Percentiles rank a stretch among this genome's conserved stretches.
Conservation (phyloP, 805 yeast genomes). For the Wickerhamiella cacticola region DNA sequence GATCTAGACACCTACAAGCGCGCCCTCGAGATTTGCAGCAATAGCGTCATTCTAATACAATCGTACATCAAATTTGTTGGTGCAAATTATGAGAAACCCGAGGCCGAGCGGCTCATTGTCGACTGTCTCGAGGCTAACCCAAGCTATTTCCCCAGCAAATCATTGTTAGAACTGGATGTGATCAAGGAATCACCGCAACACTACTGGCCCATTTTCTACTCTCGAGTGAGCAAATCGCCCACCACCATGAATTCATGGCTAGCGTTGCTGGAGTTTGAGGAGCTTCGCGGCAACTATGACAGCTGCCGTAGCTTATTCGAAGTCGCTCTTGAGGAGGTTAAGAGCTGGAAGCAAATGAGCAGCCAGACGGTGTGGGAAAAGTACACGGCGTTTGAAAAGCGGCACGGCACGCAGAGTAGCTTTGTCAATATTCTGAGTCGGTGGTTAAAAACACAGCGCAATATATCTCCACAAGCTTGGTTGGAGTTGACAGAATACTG, state of each 20-base stretch:
- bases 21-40: neutral
- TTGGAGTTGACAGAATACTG: slow-evolving; percentile 36
- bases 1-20: neutral
- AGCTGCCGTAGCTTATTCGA: slow-evolving; percentile 55
- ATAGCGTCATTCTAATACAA: neutral
- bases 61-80: neutral
- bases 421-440: slow-evolving; percentile 43
- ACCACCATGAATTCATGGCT: neutral
- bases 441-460: slow-evolving; percentile 27
- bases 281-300: slow-evolving; percentile 50
- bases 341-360: slow-evolving; percentile 19
- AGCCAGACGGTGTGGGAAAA: slow-evolving; percentile 28
- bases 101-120: neutral
- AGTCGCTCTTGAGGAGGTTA: slow-evolving; percentile 33
- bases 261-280: slow-evolving; percentile 44
- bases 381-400: slow-evolving; percentile 49
- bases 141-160: neutral
- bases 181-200: neutral
- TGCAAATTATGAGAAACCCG: neutral
- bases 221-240: neutral
- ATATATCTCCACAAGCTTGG: slow-evolving; percentile 38
- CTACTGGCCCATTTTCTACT: neutral
- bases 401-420: slow-evolving; percentile 42
- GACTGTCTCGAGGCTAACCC: neutral
- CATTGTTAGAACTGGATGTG: neutral